These are phyloP conservation scores for Fusarium sp. DNA, from an alignment of 2,329 filamentous ascomycete species.

Conservation along the genomic window DNA sequence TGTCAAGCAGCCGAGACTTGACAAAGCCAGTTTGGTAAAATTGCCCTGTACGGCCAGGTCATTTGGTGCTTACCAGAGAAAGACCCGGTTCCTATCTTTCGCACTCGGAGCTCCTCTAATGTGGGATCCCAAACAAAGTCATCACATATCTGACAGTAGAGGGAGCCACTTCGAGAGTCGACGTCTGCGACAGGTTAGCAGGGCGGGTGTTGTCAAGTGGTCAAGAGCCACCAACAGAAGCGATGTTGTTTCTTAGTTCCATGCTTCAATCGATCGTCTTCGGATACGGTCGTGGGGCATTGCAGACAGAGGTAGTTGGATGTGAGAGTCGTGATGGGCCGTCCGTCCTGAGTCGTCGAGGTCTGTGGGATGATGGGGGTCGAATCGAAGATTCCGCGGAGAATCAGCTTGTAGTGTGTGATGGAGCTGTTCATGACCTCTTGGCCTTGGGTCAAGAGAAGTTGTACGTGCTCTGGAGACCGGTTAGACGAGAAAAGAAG, in stretches of 20 bases:
- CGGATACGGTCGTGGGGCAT: constrained; percentile 76
- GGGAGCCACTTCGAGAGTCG: constrained; percentile 78
- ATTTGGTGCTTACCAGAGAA: constrained; percentile 67
- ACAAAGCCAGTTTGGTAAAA: not conserved
- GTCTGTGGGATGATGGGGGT: constrained; percentile 75
- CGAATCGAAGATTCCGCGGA: constrained; percentile 77
- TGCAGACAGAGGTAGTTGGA: constrained; percentile 80
- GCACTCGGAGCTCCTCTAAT: constrained; percentile 78
- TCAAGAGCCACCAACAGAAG: constrained; percentile 70
- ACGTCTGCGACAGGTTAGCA: constrained; percentile 68
- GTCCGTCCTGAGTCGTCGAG: constrained; percentile 68
- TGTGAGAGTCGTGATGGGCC: constrained; percentile 70
- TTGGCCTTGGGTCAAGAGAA: constrained; percentile 70
- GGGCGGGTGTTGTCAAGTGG: not conserved
- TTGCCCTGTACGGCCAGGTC: not conserved
- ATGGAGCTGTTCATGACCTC: constrained; percentile 77
- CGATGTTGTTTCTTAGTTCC: constrained; percentile 76
- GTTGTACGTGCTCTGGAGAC: constrained; percentile 75
- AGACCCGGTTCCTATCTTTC: constrained; percentile 75
- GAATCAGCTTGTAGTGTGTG: constrained; percentile 77
- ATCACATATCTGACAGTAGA: constrained; percentile 86
- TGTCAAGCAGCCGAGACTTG: not conserved
- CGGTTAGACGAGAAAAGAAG: constrained; percentile 45
- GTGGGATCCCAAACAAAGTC: constrained; percentile 88
- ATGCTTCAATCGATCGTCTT: constrained; percentile 75